Conservation (phyloP, 1,284 basidiomycete species). For the Trametes hirsuta region DNA sequence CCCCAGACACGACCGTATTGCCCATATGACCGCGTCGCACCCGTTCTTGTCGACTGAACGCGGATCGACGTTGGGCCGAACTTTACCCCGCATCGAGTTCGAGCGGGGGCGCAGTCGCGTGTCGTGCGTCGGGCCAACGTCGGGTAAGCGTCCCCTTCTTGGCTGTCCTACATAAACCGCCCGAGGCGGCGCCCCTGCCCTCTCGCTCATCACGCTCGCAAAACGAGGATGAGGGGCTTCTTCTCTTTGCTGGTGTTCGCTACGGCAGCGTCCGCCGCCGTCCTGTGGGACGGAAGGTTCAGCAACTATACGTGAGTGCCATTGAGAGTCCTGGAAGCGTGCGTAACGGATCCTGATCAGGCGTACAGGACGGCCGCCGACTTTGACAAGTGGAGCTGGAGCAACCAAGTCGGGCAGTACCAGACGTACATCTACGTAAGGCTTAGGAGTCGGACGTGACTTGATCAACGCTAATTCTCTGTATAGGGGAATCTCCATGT, state of each 20-base stretch:
- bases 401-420: constrained; percentile 31
- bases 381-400: constrained; percentile 34
- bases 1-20: background rate
- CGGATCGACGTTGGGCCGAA: constrained; percentile 30
- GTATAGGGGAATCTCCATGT: constrained; percentile 28
- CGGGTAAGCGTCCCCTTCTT: constrained; percentile 9
- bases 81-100: constrained; percentile 18
- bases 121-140: constrained; percentile 22
- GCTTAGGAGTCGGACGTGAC: background rate
- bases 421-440: constrained; percentile 34
- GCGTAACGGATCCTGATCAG: background rate
- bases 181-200: background rate
- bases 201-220: background rate
- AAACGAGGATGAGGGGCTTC: constrained; percentile 20
- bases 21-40: constrained; percentile 9
- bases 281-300: constrained; percentile 34
- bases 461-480: background rate
- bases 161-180: constrained; percentile 11
- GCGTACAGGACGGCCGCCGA: constrained; percentile 26
- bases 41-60: constrained; percentile 8
- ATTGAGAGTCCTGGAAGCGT: background rate
- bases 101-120: constrained; percentile 9
- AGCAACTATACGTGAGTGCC: constrained; percentile 28
- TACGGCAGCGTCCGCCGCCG: constrained; percentile 23
- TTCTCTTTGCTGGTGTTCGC: constrained; percentile 11